Conservation (phyloP, 1,284 basidiomycete species). For the Melampsora americana region DNA sequence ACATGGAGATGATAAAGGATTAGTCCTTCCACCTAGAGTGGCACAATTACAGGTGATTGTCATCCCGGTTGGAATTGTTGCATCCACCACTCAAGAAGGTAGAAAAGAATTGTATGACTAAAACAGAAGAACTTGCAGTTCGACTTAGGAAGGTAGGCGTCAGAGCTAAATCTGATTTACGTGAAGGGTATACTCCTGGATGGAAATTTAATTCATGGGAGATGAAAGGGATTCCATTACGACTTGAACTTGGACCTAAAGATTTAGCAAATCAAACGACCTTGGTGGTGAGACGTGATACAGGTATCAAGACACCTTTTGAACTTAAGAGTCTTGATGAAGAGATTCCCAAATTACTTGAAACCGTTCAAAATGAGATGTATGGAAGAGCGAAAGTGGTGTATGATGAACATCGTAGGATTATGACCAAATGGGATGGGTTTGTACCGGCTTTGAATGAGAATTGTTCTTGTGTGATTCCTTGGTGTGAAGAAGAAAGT, state of each 20-base stretch:
- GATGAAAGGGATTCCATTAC: conserved; percentile 94
- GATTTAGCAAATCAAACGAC: conserved; percentile 82
- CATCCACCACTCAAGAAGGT: conserved; percentile 66
- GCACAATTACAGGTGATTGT: conserved; percentile 87
- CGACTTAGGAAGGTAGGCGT: conserved; percentile 70
- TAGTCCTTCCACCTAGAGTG: conserved; percentile 91
- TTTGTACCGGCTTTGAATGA: conserved; percentile 83
- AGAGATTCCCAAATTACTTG: conserved; percentile 67
- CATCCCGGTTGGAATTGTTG: conserved; percentile 87
- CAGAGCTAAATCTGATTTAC: conserved; percentile 81
- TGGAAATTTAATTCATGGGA: conserved; percentile 99
- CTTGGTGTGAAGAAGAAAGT: conserved; percentile 86
- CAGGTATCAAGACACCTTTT: conserved; percentile 63
- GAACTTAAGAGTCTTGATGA: conserved; percentile 64
- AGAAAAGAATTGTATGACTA: conserved; percentile 72
- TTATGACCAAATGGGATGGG: conserved; percentile 82
- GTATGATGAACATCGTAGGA: conserved; percentile 71
- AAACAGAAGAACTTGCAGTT: conserved; percentile 67
- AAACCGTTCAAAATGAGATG: conserved; percentile 87
- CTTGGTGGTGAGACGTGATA: conserved; percentile 83
- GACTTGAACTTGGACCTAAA: conserved; percentile 92
- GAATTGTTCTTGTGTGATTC: conserved; percentile 79
- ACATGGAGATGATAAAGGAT: conserved; percentile 94
- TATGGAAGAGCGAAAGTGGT: conserved; percentile 71
- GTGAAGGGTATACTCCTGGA: conserved; percentile 94